Percentiles rank a stretch among this genome's conserved stretches.
Conservation (phyloP, 352 stramenopile genomes). For the Globisporangium perplexum region DNA sequence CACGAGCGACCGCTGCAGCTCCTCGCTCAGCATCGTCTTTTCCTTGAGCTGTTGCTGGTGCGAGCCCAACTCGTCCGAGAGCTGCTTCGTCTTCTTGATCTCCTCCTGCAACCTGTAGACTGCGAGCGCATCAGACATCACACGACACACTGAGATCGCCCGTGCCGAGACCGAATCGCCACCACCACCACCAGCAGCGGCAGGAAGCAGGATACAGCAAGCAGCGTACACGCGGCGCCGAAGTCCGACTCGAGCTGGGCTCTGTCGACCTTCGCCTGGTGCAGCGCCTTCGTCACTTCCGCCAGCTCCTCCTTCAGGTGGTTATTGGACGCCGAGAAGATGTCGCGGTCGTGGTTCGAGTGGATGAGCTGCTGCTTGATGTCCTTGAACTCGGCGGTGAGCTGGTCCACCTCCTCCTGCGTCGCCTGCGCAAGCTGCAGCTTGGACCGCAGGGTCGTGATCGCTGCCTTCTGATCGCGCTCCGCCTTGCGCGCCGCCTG, state of each 20-base stretch:
- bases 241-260: constrained; percentile 71
- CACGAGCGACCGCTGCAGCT: constrained; percentile 53
- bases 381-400: constrained; percentile 56
- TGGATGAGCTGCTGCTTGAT: constrained; percentile 58
- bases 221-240: constrained; percentile 46
- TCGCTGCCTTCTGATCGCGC: constrained; percentile 62
- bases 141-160: not conserved
- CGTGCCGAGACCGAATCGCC: not conserved
- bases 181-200: not conserved
- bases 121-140: constrained; percentile 2
- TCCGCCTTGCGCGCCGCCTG: constrained; percentile 65
- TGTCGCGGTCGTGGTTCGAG: constrained; percentile 69
- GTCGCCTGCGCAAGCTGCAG: constrained; percentile 58
- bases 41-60: constrained; percentile 37
- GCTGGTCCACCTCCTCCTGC: constrained; percentile 58
- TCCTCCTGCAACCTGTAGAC: constrained; percentile 64
- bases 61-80: constrained; percentile 33
- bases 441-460: constrained; percentile 59
- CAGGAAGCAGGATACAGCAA: not conserved
- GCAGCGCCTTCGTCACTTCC: constrained; percentile 59
- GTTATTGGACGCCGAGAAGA: constrained; percentile 72
- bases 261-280: constrained; percentile 59
- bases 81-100: constrained; percentile 46
- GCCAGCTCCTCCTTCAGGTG: constrained; percentile 68
- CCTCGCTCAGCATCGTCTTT: constrained; percentile 38